Percentiles rank a stretch among this genome's conserved stretches.
Conservation (phyloP, 2,329 filamentous ascomycete species). For the Ophiostoma himal-ulmi region DNA sequence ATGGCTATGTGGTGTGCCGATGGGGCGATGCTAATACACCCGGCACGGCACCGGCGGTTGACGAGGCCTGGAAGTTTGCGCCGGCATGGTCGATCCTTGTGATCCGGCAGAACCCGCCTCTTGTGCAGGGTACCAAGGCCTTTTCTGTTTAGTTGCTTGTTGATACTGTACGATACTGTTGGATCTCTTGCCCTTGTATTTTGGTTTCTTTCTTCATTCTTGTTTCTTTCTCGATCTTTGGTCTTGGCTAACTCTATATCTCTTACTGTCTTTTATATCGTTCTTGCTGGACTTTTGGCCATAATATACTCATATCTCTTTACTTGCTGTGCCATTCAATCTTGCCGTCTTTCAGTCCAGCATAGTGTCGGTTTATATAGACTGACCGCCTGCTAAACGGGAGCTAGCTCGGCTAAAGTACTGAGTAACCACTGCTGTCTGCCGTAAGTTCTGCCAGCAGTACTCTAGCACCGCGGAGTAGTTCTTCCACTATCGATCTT, state of each 20-base stretch:
- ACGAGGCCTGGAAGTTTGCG: conserved; percentile 69
- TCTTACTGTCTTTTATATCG: not conserved
- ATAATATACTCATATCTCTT: not conserved
- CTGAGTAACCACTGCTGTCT: not conserved
- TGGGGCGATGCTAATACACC: conserved; percentile 79
- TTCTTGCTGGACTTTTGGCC: not conserved
- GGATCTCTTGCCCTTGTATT: not conserved
- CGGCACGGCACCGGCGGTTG: conserved; percentile 72
- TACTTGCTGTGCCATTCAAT: too few species aligned
- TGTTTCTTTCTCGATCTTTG: not conserved
- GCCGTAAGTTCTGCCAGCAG: too few species aligned
- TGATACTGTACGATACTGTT: not conserved
- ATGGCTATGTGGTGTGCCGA: conserved; percentile 66
- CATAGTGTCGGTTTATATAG: too few species aligned
- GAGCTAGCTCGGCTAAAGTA: not conserved
- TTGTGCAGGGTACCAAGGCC: conserved; percentile 72
- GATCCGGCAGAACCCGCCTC: conserved; percentile 63
- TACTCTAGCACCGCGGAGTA: not conserved
- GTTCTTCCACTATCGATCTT: not conserved
- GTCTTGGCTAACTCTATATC: not conserved
- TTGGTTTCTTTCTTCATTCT: not conserved
- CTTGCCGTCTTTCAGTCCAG: too few species aligned
- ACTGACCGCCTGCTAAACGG: too few species aligned
- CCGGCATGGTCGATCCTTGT: conserved; percentile 74
- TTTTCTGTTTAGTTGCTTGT: conserved; percentile 48